A percentile compares a stretch with the other conserved stretches of the same genome.
Evolutionary conservation across 495 filamentous ascomycete species (phyloP).

Genomic region (Aspergillus carlsbadensis): DNA sequence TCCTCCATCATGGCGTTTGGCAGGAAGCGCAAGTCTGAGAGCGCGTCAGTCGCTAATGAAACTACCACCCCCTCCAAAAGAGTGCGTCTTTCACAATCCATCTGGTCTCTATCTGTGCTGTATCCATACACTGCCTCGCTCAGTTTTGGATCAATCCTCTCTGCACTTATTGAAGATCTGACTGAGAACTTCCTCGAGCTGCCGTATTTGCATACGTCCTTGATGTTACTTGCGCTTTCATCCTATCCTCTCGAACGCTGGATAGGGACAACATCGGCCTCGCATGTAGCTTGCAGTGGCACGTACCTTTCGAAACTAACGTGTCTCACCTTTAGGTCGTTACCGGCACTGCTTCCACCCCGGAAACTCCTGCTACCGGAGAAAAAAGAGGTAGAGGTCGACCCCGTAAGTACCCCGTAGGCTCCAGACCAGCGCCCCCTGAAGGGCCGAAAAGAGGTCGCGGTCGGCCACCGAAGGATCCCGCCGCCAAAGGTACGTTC

Average conservation of each 20-base stretch:
- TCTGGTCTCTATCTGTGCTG: not conserved
- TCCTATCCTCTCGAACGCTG: not conserved
- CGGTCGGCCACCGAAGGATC: conserved; percentile 38
- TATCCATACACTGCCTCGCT: too few species aligned
- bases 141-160: too few species aligned
- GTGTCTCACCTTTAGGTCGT: conserved; percentile 11
- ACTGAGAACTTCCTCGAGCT: too few species aligned
- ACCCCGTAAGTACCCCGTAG: conserved; percentile 37
- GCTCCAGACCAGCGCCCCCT: conserved; percentile 19
- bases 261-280: too few species aligned
- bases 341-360: conserved; percentile 1
- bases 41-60: conserved; percentile 20
- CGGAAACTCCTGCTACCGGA: conserved; percentile 25
- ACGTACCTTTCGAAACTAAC: not conserved
- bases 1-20: conserved; percentile 24
- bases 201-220: too few species aligned
- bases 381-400: conserved; percentile 42
- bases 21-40: conserved; percentile 30
- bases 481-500: conserved; percentile 14
- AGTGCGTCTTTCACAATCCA: conserved; percentile 9
- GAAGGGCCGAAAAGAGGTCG: conserved; percentile 40
- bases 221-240: not conserved
- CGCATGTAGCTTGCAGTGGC: too few species aligned
- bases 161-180: too few species aligned
- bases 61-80: conserved; percentile 25